phyloP scores from a whole-genome alignment of 345 rosid genomes.

The Balakata baccata region DNA sequence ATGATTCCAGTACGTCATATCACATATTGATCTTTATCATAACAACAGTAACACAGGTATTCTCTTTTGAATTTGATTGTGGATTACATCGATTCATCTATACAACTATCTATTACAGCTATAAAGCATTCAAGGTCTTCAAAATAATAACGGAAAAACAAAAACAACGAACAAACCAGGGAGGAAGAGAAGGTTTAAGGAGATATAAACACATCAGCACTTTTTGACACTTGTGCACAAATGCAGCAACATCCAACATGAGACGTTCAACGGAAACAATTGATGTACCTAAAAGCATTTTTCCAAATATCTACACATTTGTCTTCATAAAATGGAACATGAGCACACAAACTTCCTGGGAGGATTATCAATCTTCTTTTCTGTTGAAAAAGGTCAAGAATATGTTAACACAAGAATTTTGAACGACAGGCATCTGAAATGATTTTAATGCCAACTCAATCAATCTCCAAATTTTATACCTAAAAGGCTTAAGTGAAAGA shows the following conservation, averaged over 20 bases:
- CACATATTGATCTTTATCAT: conserved; percentile 3
- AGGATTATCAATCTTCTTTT: conserved; percentile 75
- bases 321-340: conserved; percentile 70
- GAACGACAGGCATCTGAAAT: neutral
- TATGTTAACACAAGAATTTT: conserved; percentile 4
- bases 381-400: conserved; percentile 40
- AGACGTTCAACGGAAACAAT: conserved; percentile 23
- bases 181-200: conserved; percentile 5
- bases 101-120: conserved; percentile 27
- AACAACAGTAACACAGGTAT: conserved; percentile 5
- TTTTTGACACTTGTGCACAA: conserved; percentile 8
- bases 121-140: conserved; percentile 24
- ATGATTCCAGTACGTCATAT: neutral
- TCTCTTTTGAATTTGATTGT: conserved; percentile 26
- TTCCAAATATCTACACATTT: conserved; percentile 25
- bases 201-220: conserved; percentile 17
- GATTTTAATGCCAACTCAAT: neutral
- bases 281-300: conserved; percentile 44
- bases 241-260: conserved; percentile 24
- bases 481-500: neutral
- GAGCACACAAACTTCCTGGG: conserved; percentile 73
- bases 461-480: neutral
- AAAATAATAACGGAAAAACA: neutral
- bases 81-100: conserved; percentile 30
- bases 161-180: neutral